Evolutionary conservation across 768 basidiomycete species (phyloP).

Genomic region (Kwoniella newhampshirensis): DNA sequence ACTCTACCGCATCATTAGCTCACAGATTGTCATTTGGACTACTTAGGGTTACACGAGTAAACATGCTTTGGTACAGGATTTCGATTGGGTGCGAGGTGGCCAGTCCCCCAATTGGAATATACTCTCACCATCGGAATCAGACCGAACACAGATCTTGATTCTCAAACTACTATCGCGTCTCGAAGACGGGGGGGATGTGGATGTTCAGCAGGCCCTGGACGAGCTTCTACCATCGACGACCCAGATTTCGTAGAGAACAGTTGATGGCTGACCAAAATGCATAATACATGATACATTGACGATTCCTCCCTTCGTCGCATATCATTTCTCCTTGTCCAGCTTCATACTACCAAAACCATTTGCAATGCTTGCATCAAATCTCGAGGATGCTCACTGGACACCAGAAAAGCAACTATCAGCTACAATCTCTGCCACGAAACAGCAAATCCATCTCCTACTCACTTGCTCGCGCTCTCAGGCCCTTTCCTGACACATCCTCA

Average conservation of each 20-base stretch:
- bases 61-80: conserved; percentile 69
- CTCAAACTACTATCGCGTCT: too few species aligned
- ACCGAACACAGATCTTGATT: not conserved
- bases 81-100: conserved; percentile 74
- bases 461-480: conserved; percentile 26
- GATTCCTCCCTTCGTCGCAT: not conserved
- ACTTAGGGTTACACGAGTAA: conserved; percentile 48
- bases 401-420: not conserved
- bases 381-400: conserved; percentile 29
- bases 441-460: conserved; percentile 7
- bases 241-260: too few species aligned
- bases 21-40: too few species aligned
- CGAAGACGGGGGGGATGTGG: too few species aligned
- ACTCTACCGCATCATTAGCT: too few species aligned
- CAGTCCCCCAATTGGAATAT: conserved; percentile 73
- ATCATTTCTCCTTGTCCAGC: too few species aligned
- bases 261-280: too few species aligned
- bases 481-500: conserved; percentile 9
- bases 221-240: too few species aligned
- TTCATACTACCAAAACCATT: too few species aligned
- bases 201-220: too few species aligned
- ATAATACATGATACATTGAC: not conserved
- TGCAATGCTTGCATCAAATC: conserved; percentile 10
- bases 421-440: not conserved
- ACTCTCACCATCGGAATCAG: not conserved